A percentile compares a stretch with the other conserved stretches of the same genome.
phyloP scores from a whole-genome alignment of 2,329 filamentous ascomycete genomes.

The Aspergillus jensenii region DNA sequence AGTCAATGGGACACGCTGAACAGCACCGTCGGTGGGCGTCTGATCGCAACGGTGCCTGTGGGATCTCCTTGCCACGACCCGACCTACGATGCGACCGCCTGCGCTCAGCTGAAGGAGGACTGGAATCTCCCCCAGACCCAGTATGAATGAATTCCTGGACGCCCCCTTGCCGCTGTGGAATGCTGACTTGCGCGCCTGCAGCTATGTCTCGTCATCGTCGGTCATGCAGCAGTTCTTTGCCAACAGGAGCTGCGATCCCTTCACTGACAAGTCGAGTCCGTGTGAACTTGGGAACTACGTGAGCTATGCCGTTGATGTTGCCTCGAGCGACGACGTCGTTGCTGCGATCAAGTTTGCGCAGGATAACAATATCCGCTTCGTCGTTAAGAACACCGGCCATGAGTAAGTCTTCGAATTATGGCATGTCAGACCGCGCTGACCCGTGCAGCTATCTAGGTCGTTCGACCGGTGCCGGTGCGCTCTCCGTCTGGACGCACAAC shows the following conservation, averaged over 20 bases:
- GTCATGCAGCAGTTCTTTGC: constrained; percentile 34
- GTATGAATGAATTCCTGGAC: constrained; percentile 16
- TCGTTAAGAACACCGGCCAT: constrained; percentile 47
- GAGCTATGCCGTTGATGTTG: constrained; percentile 37
- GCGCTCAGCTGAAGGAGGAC: constrained; percentile 16
- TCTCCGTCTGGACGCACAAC: constrained; percentile 36
- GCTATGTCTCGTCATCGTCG: constrained; percentile 29
- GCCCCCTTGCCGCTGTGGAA: not conserved
- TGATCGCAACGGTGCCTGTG: constrained; percentile 41
- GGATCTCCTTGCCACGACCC: constrained; percentile 38
- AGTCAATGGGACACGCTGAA: constrained; percentile 37
- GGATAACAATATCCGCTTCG: constrained; percentile 52
- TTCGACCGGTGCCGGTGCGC: constrained; percentile 58
- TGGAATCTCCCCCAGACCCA: constrained; percentile 31
- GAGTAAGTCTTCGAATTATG: constrained; percentile 25
- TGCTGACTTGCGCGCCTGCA: constrained; percentile 6
- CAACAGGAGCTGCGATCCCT: constrained; percentile 34
- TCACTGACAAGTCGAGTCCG: constrained; percentile 20
- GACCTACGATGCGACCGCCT: constrained; percentile 23
- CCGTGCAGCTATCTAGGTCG: constrained; percentile 48
- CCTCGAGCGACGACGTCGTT: constrained; percentile 28
- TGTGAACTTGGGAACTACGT: constrained; percentile 33
- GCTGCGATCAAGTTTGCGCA: constrained; percentile 44
- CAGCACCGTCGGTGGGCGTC: constrained; percentile 36
- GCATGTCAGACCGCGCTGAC: not conserved